Conservation (phyloP, 1,139 yeast species). For the Magnusiomyces ingens region DNA sequence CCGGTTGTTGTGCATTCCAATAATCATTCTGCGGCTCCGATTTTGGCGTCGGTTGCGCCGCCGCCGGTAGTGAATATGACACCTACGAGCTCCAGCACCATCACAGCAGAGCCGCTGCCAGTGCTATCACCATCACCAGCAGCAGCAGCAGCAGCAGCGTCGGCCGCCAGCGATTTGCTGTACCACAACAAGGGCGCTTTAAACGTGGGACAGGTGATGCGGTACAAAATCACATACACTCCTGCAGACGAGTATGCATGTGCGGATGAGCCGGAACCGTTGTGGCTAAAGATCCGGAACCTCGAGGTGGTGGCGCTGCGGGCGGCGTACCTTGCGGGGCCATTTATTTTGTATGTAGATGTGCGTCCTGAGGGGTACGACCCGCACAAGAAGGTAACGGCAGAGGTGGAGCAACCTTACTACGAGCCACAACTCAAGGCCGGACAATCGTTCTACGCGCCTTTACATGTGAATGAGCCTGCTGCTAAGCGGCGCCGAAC, state of each 20-base stretch:
- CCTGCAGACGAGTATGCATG: constrained; percentile 31
- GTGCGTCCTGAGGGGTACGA: constrained; percentile 60
- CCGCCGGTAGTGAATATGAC: no score
- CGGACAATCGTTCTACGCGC: constrained; percentile 53
- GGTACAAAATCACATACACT: constrained; percentile 43
- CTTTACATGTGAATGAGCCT: constrained; percentile 41
- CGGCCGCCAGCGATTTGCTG: constrained; percentile 22
- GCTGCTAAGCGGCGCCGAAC: constrained; percentile 30
- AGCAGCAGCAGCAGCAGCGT: no score
- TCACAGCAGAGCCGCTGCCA: no score
- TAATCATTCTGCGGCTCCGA: no score
- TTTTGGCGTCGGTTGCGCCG: no score
- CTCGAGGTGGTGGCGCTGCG: constrained; percentile 66
- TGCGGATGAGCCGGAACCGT: constrained; percentile 18
- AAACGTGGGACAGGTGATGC: constrained; percentile 52
- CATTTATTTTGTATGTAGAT: constrained; percentile 82
- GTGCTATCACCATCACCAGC: no score
- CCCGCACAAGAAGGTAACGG: constrained; percentile 47
- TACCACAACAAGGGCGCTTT: constrained; percentile 39
- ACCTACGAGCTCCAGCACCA: no score
- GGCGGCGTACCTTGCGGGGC: constrained; percentile 88
- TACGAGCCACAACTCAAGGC: constrained; percentile 73
- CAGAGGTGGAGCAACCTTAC: constrained; percentile 68
- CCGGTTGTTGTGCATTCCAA: no score
- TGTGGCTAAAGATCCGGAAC: constrained; percentile 68